These are phyloP conservation scores for Cystobasidium sp. DNA, from an alignment of 1,284 basidiomycete species.

Conservation along the genomic window DNA sequence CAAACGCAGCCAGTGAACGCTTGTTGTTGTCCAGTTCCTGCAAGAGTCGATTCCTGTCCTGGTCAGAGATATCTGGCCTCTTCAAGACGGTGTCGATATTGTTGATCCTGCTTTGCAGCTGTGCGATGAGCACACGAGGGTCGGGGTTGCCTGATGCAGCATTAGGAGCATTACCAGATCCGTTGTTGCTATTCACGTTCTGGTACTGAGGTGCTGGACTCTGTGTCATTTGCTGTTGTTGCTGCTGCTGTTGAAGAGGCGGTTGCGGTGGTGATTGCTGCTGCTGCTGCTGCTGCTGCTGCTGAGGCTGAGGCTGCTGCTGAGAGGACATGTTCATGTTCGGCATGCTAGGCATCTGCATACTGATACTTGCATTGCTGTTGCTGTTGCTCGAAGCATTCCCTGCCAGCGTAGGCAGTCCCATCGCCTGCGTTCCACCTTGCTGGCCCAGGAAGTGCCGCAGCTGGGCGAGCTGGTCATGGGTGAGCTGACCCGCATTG, in stretches of 20 bases:
- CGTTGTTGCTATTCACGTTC: conserved; percentile 11
- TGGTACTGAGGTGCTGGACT: conserved; percentile 33
- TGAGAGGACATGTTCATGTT: background rate
- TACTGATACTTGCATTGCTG: conserved; percentile 23
- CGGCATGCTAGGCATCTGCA: conserved; percentile 24
- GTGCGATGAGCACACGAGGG: conserved; percentile 20
- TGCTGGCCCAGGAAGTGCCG: conserved; percentile 11
- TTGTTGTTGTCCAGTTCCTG: conserved; percentile 33
- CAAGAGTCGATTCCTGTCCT: conserved; percentile 7
- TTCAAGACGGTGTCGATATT: conserved; percentile 35
- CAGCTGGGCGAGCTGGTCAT: conserved; percentile 41
- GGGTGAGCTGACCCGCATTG: conserved; percentile 42
- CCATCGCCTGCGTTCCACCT: conserved; percentile 5
- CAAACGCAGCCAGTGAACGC: conserved; percentile 20
- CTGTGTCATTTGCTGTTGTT: conserved; percentile 22
- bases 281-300: background rate
- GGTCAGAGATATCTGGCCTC: conserved; percentile 25
- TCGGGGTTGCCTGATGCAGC: conserved; percentile 18
- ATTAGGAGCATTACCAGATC: background rate
- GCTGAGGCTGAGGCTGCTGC: background rate
- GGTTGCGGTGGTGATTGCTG: background rate
- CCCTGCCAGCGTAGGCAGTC: conserved; percentile 9
- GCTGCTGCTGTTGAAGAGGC: conserved; percentile 9
- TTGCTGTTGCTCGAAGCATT: conserved; percentile 28
- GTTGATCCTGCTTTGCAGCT: conserved; percentile 22